Conservation (phyloP, 345 rosid species). For the Cardamine resedifolia region DNA sequence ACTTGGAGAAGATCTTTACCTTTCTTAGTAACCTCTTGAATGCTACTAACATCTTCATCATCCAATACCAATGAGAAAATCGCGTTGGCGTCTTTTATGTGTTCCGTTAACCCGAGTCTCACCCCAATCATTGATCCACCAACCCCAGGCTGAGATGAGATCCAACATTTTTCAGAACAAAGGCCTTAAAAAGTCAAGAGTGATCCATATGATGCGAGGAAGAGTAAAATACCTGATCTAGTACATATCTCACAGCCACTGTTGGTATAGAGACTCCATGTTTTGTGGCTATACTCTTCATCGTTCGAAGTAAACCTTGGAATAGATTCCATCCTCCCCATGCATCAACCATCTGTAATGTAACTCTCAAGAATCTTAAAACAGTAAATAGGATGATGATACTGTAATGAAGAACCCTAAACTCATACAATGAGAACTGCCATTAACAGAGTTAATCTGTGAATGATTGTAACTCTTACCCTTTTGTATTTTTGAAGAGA, state of each 20-base stretch:
- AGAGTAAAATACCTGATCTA: slow-evolving; percentile 66
- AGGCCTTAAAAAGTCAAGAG: background rate
- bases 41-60: slow-evolving; percentile 74
- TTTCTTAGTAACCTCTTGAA: slow-evolving; percentile 53
- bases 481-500: slow-evolving; percentile 92
- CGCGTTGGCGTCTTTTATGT: slow-evolving; percentile 65
- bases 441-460: background rate
- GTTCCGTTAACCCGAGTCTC: slow-evolving; percentile 79
- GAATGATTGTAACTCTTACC: slow-evolving; percentile 41
- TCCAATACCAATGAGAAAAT: slow-evolving; percentile 75
- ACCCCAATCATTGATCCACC: slow-evolving; percentile 97
- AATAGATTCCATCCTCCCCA: slow-evolving; percentile 97
- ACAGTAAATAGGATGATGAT: slow-evolving; percentile 9
- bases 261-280: slow-evolving; percentile 87
- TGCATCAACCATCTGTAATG: slow-evolving; percentile 87
- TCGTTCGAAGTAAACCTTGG: slow-evolving; percentile 70
- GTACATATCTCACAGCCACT: slow-evolving; percentile 81
- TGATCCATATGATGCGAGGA: background rate
- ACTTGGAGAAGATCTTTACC: slow-evolving; percentile 77
- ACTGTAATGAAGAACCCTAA: background rate
- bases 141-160: slow-evolving; percentile 63
- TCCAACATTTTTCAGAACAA: background rate
- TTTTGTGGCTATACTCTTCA: slow-evolving; percentile 66
- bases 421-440: background rate
- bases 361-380: background rate